These are phyloP conservation scores for Aureobasidium sp. DNA, from an alignment of 2,329 filamentous ascomycete genomes.

Conservation along the genomic window DNA sequence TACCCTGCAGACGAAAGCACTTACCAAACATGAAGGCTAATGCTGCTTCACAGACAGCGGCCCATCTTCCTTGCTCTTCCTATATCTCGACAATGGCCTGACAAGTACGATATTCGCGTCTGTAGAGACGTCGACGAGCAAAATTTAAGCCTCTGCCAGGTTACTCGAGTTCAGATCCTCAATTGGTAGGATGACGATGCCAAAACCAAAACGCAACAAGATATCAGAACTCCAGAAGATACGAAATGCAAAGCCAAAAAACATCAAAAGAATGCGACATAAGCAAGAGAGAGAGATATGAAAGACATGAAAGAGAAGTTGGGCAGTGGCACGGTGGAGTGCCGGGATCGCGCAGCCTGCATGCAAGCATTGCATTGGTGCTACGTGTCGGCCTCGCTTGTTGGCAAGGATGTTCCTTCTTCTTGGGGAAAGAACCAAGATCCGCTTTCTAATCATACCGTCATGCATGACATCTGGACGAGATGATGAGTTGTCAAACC, in stretches of 20 bases:
- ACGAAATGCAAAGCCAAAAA: not conserved
- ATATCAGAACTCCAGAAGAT: not conserved
- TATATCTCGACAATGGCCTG: not conserved
- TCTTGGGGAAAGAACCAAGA: slow-evolving; percentile 4
- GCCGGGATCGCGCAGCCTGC: slow-evolving; percentile 20
- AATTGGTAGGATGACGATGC: not conserved
- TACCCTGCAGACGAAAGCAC: not conserved
- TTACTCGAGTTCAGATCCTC: too few species aligned
- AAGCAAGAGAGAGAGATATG: not conserved
- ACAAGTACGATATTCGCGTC: not conserved
- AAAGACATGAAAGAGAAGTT: slow-evolving; percentile 18
- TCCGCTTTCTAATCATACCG: slow-evolving; percentile 7
- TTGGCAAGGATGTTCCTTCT: slow-evolving; percentile 18
- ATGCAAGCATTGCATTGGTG: slow-evolving; percentile 20
- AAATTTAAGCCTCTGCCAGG: too few species aligned
- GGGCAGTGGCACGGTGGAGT: slow-evolving; percentile 19
- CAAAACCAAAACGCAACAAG: not conserved
- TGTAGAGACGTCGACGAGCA: not conserved
- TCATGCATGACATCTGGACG: slow-evolving; percentile 1
- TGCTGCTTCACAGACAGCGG: not conserved
- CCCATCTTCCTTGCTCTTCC: not conserved
- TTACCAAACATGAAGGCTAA: slow-evolving; percentile 9
- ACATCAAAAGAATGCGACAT: not conserved
- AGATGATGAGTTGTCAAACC: not conserved
- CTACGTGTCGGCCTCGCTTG: slow-evolving; percentile 22